Conservation (phyloP, 768 basidiomycete species). For the Pleurotus cornucopiae region DNA sequence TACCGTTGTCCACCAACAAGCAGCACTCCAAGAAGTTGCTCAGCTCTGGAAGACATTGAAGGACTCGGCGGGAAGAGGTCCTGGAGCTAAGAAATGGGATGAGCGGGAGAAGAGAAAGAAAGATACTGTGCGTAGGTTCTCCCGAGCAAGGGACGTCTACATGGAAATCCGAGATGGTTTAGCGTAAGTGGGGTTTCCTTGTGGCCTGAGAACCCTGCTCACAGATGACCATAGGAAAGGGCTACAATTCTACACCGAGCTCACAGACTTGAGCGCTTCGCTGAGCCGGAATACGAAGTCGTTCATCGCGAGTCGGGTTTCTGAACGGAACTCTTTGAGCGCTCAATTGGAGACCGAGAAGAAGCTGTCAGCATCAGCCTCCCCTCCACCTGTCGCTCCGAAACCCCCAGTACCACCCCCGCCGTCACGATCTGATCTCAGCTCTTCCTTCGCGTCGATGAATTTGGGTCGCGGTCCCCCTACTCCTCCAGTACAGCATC, state of each 20-base stretch:
- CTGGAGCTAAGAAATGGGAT: slow-evolving; percentile 76
- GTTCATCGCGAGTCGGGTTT: slow-evolving; percentile 59
- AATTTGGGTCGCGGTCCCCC: slow-evolving; percentile 33
- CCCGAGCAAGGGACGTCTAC: slow-evolving; percentile 76
- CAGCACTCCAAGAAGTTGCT: slow-evolving; percentile 69
- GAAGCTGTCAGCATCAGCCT: slow-evolving; percentile 43
- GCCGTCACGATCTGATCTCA: slow-evolving; percentile 33
- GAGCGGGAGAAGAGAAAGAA: slow-evolving; percentile 77
- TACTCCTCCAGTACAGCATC: slow-evolving; percentile 22
- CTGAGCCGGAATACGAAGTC: slow-evolving; percentile 55
- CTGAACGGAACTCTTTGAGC: slow-evolving; percentile 67
- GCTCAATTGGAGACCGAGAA: slow-evolving; percentile 71
- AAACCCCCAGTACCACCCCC: slow-evolving; percentile 49
- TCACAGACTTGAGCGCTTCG: slow-evolving; percentile 56
- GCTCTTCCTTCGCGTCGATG: slow-evolving; percentile 54
- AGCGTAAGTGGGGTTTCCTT: slow-evolving; percentile 47
- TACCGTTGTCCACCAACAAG: slow-evolving; percentile 75
- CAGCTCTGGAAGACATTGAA: slow-evolving; percentile 71
- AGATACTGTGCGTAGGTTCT: slow-evolving; percentile 69
- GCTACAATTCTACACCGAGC: slow-evolving; percentile 81
- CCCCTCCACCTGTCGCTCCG: slow-evolving; percentile 35
- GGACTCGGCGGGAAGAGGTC: slow-evolving; percentile 69
- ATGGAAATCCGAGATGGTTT: slow-evolving; percentile 84
- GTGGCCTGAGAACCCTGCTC: slow-evolving; percentile 2
- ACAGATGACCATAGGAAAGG: slow-evolving; percentile 60